Evolutionary conservation across 2,329 filamentous ascomycete genomes (phyloP).

Genomic region (Cladophialophora psammophila): DNA sequence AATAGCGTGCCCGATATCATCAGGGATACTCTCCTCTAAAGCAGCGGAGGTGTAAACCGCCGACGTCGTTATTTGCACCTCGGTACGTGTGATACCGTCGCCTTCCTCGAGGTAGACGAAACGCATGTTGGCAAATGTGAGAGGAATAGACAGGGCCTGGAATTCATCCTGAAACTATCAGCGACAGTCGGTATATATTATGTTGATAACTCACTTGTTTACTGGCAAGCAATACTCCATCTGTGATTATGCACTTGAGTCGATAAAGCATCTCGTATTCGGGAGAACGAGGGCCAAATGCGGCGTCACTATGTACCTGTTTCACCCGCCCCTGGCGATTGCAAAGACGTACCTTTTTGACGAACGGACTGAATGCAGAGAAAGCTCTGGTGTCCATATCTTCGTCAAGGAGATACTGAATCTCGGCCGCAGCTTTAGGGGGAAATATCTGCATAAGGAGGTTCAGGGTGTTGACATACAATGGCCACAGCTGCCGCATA

Average conservation of each 20-base stretch:
- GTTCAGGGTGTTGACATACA: conserved; percentile 69
- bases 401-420: conserved; percentile 72
- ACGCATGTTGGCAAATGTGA: conserved; percentile 28
- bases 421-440: conserved; percentile 60
- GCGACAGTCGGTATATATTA: neutral
- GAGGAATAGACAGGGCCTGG: conserved; percentile 24
- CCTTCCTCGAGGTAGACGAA: conserved; percentile 27
- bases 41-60: neutral
- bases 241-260: conserved; percentile 67
- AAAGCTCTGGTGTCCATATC: conserved; percentile 73
- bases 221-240: conserved; percentile 63
- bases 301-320: conserved; percentile 44
- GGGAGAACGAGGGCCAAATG: conserved; percentile 42
- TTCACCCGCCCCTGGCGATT: conserved; percentile 60
- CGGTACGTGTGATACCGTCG: neutral
- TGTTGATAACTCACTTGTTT: neutral
- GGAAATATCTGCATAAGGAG: conserved; percentile 67
- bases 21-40: conserved; percentile 45
- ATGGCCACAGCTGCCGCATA: conserved; percentile 69
- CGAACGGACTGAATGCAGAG: conserved; percentile 60
- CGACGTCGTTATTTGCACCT: neutral
- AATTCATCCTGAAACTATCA: conserved; percentile 31
- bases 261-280: conserved; percentile 73
- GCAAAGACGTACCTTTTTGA: conserved; percentile 50
- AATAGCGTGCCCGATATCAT: conserved; percentile 46